Evolutionary conservation across 73 alveolate genomes (phyloP).

Genomic region (Paraurostyla sp.): DNA sequence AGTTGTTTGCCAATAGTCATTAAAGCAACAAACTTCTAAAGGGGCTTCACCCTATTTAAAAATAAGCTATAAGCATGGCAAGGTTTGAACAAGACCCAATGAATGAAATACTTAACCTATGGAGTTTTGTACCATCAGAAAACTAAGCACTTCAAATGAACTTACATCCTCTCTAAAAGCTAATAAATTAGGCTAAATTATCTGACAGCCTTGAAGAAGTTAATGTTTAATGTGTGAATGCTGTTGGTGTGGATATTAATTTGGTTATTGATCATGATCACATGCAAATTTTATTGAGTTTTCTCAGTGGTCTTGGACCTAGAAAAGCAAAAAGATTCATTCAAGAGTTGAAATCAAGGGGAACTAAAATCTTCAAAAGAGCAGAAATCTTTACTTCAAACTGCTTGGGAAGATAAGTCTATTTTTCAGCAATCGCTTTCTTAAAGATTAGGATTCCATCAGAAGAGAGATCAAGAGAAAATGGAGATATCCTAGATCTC

Average conservation of each 20-base stretch:
- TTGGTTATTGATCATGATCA: constrained; percentile 81
- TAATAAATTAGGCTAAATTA: constrained; percentile 62
- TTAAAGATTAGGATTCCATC: constrained; percentile 34
- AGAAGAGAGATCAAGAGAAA: constrained; percentile 6
- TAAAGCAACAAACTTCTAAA: constrained; percentile 49
- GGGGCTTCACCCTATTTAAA: constrained; percentile 15
- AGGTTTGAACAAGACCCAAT: constrained; percentile 74
- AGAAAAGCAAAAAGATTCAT: constrained; percentile 83
- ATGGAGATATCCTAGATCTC: constrained; percentile 77
- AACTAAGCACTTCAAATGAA: constrained; percentile 63
- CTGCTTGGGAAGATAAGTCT: constrained; percentile 39
- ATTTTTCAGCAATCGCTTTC: constrained; percentile 57
- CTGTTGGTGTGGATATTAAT: constrained; percentile 84
- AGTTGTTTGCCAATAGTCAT: constrained; percentile 81
- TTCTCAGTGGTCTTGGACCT: constrained; percentile 91
- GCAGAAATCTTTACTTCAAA: constrained; percentile 54
- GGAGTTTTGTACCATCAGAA: constrained; percentile 70
- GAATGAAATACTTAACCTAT: constrained; percentile 79
- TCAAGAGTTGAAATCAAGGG: constrained; percentile 46
- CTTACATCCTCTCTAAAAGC: constrained; percentile 68
- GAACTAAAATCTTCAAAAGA: constrained; percentile 34
- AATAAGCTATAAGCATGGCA: constrained; percentile 72
- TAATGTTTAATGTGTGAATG: constrained; percentile 63
- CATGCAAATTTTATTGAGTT: constrained; percentile 77
- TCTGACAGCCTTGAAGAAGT: constrained; percentile 64